Evolutionary conservation across 108 stramenopile species (phyloP).

Genomic region (Skeletonema marinoi): DNA sequence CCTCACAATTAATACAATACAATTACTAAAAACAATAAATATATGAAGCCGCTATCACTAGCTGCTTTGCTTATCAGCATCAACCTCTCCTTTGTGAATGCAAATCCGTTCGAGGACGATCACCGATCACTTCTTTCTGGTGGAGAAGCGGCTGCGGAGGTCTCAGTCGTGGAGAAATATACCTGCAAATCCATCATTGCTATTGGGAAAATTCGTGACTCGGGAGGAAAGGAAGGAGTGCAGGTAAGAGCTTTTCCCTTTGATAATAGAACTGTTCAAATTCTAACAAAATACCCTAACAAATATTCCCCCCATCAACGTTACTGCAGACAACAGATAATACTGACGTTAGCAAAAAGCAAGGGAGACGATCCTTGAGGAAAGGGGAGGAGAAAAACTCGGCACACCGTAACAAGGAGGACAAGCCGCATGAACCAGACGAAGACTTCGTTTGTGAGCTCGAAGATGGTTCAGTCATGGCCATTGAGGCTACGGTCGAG

Average conservation of each 20-base stretch:
- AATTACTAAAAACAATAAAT: background rate
- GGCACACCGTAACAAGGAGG: background rate
- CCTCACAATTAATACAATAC: background rate
- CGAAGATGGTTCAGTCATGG: slow-evolving; percentile 5
- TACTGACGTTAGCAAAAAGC: background rate
- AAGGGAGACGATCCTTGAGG: background rate
- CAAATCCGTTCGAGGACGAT: background rate
- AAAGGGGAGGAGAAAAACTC: background rate
- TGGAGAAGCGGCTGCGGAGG: background rate
- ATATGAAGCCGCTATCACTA: background rate
- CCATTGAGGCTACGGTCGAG: slow-evolving; percentile 7
- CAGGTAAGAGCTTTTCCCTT: background rate
- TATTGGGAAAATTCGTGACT: background rate
- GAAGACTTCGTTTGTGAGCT: slow-evolving; percentile 19
- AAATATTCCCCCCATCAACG: background rate
- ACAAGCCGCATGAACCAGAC: background rate
- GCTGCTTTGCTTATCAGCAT: background rate
- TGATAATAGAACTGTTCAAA: background rate
- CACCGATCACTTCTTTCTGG: too few relatives aligned
- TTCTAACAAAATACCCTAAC: background rate
- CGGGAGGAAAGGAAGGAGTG: background rate
- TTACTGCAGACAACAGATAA: background rate
- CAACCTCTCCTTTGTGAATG: background rate
- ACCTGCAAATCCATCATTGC: background rate
- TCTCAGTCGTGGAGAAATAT: background rate